These are phyloP conservation scores for Metschnikowia lachancei DNA, from an alignment of 805 yeast genomes.

Conservation along the genomic window DNA sequence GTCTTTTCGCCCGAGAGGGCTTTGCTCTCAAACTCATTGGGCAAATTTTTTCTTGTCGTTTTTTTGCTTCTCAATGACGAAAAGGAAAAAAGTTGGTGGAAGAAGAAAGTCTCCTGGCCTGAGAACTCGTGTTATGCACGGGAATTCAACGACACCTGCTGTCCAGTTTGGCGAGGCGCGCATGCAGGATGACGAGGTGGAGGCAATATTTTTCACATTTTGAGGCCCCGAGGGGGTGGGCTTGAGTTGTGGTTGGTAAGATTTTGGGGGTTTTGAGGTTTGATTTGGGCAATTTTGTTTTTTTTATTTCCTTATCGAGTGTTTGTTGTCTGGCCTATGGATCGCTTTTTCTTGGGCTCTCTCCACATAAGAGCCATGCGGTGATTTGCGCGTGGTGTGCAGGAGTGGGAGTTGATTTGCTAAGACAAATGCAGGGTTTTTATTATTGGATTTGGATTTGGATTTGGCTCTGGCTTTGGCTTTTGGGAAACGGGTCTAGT, in stretches of 20 bases:
- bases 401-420: not conserved
- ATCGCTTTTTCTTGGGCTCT: not conserved
- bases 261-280: too few relatives aligned
- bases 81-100: too few relatives aligned
- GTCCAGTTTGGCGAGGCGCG: conserved; percentile 4
- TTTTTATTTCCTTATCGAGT: not conserved
- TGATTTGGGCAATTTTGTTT: not conserved
- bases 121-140: too few relatives aligned
- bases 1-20: conserved; percentile 11
- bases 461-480: too few relatives aligned
- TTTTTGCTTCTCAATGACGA: too few relatives aligned
- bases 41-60: not conserved
- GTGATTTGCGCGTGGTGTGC: not conserved
- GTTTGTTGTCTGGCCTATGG: not conserved
- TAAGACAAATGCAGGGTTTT: too few relatives aligned
- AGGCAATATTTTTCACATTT: too few relatives aligned
- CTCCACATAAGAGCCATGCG: not conserved
- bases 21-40: conserved; percentile 15
- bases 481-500: too few relatives aligned
- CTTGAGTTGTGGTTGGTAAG: too few relatives aligned
- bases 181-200: conserved; percentile 8
- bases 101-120: too few relatives aligned
- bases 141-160: not conserved
- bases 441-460: too few relatives aligned
- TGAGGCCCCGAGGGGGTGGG: too few relatives aligned